Base-by-base conservation (phyloP, 1,284 basidiomycete genomes). In the Puccinia brachypodii region DNA sequence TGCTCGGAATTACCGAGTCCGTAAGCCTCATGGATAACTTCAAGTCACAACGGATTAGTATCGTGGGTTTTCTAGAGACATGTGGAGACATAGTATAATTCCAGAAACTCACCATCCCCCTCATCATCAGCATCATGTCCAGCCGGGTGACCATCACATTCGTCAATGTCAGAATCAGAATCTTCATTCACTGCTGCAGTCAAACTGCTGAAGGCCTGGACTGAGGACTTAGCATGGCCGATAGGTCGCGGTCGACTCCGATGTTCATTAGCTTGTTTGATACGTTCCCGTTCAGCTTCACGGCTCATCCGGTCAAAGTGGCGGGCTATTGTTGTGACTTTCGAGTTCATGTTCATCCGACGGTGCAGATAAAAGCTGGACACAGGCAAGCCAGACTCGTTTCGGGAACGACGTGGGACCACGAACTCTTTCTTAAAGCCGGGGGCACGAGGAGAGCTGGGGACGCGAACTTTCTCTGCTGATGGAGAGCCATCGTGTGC, bases 221-320 rank as follows among this genome's bases (percentile, higher is more conserved):
- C 94, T 82, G 92, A 95, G 8, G 95, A 95, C 77, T 92, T 91
- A 3, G 95, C 93, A 44, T 92, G 92, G 8, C 93, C 93, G 9
- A 99, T 94, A 1, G 97, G 96, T 53, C 96, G 91, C n/a, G 95
- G 94, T 62, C 94, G 91, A 83, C 92, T 92, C n/a, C 94, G 90
- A 84, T 95, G 86, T 9, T 86, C 82, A 11, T 86, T 85, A 19
- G 89, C 84, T n/a, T 88, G 86, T 77, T 88, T 88, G 77, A 88
- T 87, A 3, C 88, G 85, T 74, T 89, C 89, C 13, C 88, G 86
- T 82, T 89, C 89, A 1, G 89, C 89, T 82, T 90, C 89, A 33
- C 88, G 87, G 64, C 87, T 88, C 64, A 90, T 86, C 9, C 88
- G 85, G 83, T 90, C 89, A 82, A 87, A 87, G 78, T 90, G 89